Base-by-base conservation (phyloP, 306 rosid genomes). In the Malus orientalis region DNA sequence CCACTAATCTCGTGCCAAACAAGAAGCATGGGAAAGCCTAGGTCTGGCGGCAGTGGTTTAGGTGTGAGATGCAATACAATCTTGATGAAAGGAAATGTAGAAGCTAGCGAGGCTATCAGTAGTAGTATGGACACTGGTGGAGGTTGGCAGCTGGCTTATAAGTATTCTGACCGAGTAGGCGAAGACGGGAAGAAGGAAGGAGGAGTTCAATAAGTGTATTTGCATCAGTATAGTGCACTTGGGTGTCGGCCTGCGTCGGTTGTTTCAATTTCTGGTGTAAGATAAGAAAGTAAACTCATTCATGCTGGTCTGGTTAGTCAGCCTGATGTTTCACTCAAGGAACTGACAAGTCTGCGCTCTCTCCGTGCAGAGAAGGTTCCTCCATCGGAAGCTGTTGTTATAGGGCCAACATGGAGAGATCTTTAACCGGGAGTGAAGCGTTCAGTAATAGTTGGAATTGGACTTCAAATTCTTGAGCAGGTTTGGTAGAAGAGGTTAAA, bases 381-480 rank as follows among this genome's bases (percentile, higher is more conserved):
- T 11, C 64, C 72, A 55, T n/a, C 57, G 27, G 36, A 65, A 54
- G 62, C 38, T 51, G 63, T 36, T 53, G 47, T 30, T 36, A 51
- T 62, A 59, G 69, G 74, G 36, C 30, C 71, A 22, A 61, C 33
- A 57, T 78, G 82, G 85, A 32, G 44, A 7, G 76, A 74, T 14
- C 76, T 78, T 33, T 77, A 83, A 57, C 86, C 80, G 19, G 86
- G 86, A 22, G 80, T 79, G 8, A 78, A 79, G 54, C 74, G 67
- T 4, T 80, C 80, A 4, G 33, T 78, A 74, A 11, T 79, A 13
- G 86, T 83, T 19, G 86, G 86, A 13, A 45, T 83, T 11, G 86
- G 86, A 47, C 77, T 83, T 55, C 86, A 83, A 71, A 54, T 79
- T 77, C 80, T 83, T 40, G 75, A 83, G 73, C 86, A 83, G 80